Evolutionary conservation across 176 grass and related monocot genomes (phyloP).

Genomic region (barley (Hordeum vulgare)): DNA sequence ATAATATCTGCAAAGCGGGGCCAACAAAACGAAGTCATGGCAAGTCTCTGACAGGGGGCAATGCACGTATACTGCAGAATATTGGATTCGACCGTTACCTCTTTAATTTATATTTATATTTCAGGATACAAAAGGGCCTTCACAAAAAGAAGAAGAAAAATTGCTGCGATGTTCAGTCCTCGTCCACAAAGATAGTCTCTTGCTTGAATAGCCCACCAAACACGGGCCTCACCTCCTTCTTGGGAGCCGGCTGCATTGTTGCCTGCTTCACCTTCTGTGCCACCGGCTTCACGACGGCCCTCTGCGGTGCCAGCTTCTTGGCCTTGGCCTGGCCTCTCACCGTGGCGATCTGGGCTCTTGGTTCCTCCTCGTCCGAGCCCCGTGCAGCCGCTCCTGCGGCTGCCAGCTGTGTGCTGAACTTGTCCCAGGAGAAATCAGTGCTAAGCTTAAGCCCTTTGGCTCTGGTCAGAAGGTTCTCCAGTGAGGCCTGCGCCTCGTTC

Average conservation of each 20-base stretch:
- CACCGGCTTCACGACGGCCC: constrained; percentile 62
- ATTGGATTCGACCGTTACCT: constrained; percentile 15
- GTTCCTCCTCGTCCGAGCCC: constrained; percentile 33
- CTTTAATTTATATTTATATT: neutral
- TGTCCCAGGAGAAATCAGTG: constrained; percentile 66
- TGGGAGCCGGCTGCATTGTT: constrained; percentile 37
- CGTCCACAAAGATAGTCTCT: constrained; percentile 78
- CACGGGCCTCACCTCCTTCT: constrained; percentile 61
- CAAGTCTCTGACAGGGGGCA: neutral
- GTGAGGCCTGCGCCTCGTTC: constrained; percentile 29
- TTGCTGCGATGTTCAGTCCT: constrained; percentile 41
- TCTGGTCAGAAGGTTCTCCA: constrained; percentile 48
- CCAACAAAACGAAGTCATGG: neutral
- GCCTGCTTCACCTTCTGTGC: constrained; percentile 41
- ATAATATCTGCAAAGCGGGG: neutral
- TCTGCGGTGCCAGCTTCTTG: constrained; percentile 65
- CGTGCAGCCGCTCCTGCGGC: neutral
- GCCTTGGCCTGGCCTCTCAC: constrained; percentile 76
- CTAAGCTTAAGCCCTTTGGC: constrained; percentile 48
- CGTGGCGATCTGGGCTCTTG: constrained; percentile 67
- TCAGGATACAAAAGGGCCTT: neutral
- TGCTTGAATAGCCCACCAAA: constrained; percentile 97
- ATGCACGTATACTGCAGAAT: neutral
- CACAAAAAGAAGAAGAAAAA: constrained; percentile 17
- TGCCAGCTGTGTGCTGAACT: constrained; percentile 56